Base-by-base conservation (phyloP, 169 alveolate genomes). In the Condylostoma magnum region DNA sequence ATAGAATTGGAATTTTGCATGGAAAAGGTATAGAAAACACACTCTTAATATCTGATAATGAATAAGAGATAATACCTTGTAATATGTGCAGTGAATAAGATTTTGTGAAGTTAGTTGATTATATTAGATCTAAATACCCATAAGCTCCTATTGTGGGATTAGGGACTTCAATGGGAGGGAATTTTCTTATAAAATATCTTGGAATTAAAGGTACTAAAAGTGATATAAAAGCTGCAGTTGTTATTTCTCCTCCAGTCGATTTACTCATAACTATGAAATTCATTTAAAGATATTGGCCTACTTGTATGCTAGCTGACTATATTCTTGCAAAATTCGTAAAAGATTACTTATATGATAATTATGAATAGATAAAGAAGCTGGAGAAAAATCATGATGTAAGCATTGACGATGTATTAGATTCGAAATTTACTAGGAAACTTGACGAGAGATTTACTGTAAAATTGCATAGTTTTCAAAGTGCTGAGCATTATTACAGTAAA, bases 111-210 rank as follows among this genome's bases (percentile, higher is more conserved):
- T 41, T 20, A 10, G 4, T 66, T 1, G 33, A 47, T 1, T 15
- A 43, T 10, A 47, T 66, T 10, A 22, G 47, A 25, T 10, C 18
- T 6, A 0, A 25, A 43, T 47, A 66, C 44, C 75, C 75, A 20
- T 41, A 66, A 43, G 63, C 65, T 8, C 58, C 18, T 0, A 15
- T 66, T 25, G 33, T 66, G 1, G 75, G 65, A 10, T 25, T 66
- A 66, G 75, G 75, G 10, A 46, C 63, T 1, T 46, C 65, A 20
- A 66, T 66, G 75, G 75, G 75, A 1, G 75, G 65, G 10, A 18
- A 36, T 6, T 47, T 41, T 8, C 10, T 66, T 15, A 20, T 66
- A n/a, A 66, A 36, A 31, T 47, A 66, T 30, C 27, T 47, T 15
- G 46, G 44, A 1, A 63, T 46, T 8, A 18, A 15, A 25, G 75